Percentiles rank a stretch among this genome's conserved stretches.
Conservation (phyloP, 179 eudicot species). For the Nepenthes alata region DNA sequence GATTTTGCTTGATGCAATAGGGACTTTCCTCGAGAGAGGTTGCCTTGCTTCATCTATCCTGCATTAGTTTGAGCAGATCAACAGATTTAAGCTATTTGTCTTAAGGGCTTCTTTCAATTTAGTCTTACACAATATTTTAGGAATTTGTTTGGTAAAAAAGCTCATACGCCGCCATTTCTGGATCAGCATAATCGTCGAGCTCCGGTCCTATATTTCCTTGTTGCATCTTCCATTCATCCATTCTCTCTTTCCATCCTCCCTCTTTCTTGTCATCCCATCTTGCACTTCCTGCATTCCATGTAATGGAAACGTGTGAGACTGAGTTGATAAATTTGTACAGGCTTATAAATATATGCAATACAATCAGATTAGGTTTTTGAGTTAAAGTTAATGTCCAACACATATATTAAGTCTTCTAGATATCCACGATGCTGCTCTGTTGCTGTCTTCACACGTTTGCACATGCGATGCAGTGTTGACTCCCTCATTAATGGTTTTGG, state of each 20-base stretch:
- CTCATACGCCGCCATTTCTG: conserved; percentile 65
- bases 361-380: no score
- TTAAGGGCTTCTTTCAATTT: background rate
- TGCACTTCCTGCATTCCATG: conserved; percentile 47
- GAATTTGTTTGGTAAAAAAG: background rate
- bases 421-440: no score
- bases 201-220: conserved; percentile 74
- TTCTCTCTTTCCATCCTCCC: conserved; percentile 77
- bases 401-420: no score
- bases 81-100: conserved; percentile 1
- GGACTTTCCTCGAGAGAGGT: conserved; percentile 83
- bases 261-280: conserved; percentile 84
- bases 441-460: no score
- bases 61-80: conserved; percentile 17
- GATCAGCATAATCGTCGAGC: conserved; percentile 50
- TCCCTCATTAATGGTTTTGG: no score
- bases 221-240: conserved; percentile 91
- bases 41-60: conserved; percentile 92
- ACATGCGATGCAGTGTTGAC: no score
- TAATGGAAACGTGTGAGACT: no score
- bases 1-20: conserved; percentile 85
- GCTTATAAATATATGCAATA: no score
- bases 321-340: no score
- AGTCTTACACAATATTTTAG: background rate
- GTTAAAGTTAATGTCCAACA: no score